Evolutionary conservation across 257 asterid species (phyloP).

Genomic region (Cinchona pubescens): DNA sequence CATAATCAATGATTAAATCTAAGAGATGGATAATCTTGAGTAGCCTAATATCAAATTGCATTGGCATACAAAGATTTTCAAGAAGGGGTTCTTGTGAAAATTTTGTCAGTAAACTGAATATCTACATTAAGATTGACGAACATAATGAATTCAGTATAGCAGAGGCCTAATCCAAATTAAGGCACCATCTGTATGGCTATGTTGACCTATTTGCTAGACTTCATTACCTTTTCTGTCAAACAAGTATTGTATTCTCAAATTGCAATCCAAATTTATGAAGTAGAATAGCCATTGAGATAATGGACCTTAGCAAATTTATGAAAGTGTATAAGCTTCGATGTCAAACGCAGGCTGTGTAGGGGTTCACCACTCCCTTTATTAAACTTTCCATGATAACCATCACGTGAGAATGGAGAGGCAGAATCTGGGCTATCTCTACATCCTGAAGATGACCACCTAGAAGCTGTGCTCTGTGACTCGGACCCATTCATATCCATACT

Average conservation of each 20-base stretch:
- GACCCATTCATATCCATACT: conserved; percentile 52
- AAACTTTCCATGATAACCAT: conserved; percentile 65
- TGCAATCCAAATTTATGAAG: neutral
- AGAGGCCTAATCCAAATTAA: neutral
- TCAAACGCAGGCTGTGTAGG: conserved; percentile 74
- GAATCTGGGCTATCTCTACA: conserved; percentile 61
- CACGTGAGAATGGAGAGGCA: conserved; percentile 71
- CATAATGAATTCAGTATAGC: neutral
- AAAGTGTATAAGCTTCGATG: conserved; percentile 91
- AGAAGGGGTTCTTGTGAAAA: neutral
- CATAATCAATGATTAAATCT: too few species aligned
- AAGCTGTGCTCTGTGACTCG: conserved; percentile 46
- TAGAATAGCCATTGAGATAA: too few species aligned
- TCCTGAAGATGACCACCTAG: conserved; percentile 56
- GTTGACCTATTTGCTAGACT: neutral
- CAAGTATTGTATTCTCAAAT: neutral
- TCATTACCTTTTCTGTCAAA: neutral
- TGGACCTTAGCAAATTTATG: conserved; percentile 87
- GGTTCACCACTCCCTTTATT: conserved; percentile 63
- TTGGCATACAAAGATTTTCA: neutral
- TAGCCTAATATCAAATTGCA: neutral
- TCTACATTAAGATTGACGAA: neutral
- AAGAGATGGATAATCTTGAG: neutral
- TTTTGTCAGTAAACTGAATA: neutral
- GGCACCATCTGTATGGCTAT: neutral